A percentile compares a stretch with the other conserved stretches of the same genome.
Conservation (phyloP, 2,329 filamentous ascomycete genomes). For the Trichoderma atroviride region DNA sequence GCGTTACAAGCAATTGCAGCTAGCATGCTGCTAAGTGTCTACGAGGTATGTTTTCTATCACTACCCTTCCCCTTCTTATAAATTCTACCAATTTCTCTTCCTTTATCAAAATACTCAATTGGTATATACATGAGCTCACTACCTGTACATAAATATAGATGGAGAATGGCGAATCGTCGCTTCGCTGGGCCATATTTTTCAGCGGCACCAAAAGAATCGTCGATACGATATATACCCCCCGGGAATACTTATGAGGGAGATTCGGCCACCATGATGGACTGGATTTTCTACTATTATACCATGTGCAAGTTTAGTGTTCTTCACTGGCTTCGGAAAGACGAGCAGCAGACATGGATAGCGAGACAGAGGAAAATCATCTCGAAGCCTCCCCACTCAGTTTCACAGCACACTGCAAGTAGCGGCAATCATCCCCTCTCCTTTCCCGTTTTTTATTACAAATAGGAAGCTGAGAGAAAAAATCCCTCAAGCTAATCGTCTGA, state of each 20-base stretch:
- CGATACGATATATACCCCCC: neutral
- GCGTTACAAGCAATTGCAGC: neutral
- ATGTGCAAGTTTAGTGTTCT: constrained; percentile 6
- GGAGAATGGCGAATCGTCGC: neutral
- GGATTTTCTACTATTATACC: constrained; percentile 5
- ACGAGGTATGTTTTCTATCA: neutral
- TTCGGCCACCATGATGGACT: neutral
- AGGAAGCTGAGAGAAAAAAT: neutral
- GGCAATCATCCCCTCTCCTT: neutral
- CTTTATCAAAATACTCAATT: neutral
- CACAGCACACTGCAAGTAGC: neutral
- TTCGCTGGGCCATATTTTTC: neutral
- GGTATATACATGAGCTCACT: neutral
- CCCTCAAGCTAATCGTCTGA: neutral
- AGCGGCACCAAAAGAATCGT: neutral
- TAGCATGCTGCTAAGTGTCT: neutral
- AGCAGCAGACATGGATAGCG: neutral
- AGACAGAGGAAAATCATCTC: neutral
- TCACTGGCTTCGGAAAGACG: neutral
- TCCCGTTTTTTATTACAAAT: neutral
- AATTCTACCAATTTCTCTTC: neutral
- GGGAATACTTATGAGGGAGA: neutral
- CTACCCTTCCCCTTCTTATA: neutral
- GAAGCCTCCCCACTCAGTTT: neutral
- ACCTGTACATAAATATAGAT: neutral